These are phyloP conservation scores for Bretschneidera sinensis DNA, from an alignment of 345 rosid species.

Conservation along the genomic window DNA sequence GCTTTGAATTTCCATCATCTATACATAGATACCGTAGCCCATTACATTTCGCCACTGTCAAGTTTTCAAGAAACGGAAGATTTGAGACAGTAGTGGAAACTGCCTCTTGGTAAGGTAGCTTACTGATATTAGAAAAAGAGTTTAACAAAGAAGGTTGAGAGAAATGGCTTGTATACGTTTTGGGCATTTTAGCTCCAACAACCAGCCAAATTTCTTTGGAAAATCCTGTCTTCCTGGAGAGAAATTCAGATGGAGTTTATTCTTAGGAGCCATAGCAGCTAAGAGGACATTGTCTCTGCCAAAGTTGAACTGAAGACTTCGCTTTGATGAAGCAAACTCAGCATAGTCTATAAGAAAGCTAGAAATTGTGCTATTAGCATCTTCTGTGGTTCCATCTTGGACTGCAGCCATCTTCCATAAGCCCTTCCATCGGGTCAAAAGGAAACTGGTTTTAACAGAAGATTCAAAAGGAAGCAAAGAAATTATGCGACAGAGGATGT, in stretches of 20 bases:
- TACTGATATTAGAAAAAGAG: conserved; percentile 37
- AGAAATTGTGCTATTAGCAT: conserved; percentile 28
- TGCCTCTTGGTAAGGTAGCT: conserved; percentile 33
- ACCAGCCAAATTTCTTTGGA: conserved; percentile 23
- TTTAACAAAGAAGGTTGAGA: conserved; percentile 36
- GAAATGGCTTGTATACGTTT: conserved; percentile 21
- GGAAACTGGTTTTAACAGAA: conserved; percentile 43
- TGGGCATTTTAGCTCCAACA: conserved; percentile 23
- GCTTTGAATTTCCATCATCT: too few species aligned
- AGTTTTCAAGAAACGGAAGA: conserved; percentile 40
- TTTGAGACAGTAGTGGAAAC: conserved; percentile 42
- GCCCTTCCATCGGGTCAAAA: conserved; percentile 45
- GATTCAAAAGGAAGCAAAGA: conserved; percentile 55
- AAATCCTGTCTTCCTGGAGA: conserved; percentile 26
- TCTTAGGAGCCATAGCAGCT: conserved; percentile 39
- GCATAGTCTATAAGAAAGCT: conserved; percentile 39
- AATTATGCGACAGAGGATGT: conserved; percentile 48
- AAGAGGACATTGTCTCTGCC: conserved; percentile 27
- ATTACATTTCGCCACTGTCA: conserved; percentile 38
- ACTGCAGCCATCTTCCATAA: conserved; percentile 43
- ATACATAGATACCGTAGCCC: conserved; percentile 36
- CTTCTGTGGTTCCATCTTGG: conserved; percentile 35
- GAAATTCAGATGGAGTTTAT: conserved; percentile 39
- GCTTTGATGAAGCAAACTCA: conserved; percentile 37
- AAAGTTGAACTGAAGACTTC: conserved; percentile 37